Evolutionary conservation across 495 filamentous ascomycete genomes (phyloP).

Genomic region (Geopyxis carbonaria): DNA sequence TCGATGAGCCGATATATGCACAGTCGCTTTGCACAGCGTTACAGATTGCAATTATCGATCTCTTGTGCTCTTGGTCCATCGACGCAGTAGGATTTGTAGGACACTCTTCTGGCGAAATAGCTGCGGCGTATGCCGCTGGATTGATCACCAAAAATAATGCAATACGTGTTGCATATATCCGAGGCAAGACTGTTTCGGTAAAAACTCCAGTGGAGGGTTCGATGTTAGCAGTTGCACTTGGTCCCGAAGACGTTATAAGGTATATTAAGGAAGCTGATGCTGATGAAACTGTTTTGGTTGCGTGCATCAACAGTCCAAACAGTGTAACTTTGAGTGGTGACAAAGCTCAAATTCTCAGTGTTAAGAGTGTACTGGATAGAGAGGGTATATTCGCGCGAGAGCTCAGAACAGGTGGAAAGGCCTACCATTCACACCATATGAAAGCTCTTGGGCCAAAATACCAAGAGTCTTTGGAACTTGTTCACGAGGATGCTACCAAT

Average conservation of each 20-base stretch:
- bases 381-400: neutral
- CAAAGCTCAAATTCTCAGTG: neutral
- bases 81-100: slow-evolving; percentile 38
- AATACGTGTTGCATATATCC: slow-evolving; percentile 35
- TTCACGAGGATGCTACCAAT: slow-evolving; percentile 14
- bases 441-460: slow-evolving; percentile 23
- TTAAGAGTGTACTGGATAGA: neutral
- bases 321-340: slow-evolving; percentile 36
- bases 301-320: slow-evolving; percentile 31
- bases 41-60: slow-evolving; percentile 38
- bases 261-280: neutral
- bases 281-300: slow-evolving; percentile 21
- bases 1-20: too few relatives aligned
- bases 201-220: neutral
- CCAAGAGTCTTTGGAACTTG: slow-evolving; percentile 28
- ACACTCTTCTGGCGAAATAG: slow-evolving; percentile 52
- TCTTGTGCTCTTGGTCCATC: slow-evolving; percentile 40
- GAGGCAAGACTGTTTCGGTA: slow-evolving; percentile 26
- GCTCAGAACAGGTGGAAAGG: too few relatives aligned
- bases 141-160: slow-evolving; percentile 28
- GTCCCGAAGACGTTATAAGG: neutral
- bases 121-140: slow-evolving; percentile 37
- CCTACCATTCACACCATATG: slow-evolving; percentile 52
- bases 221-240: neutral
- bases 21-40: slow-evolving; percentile 24